Base-by-base conservation (phyloP, 2,329 filamentous ascomycete species). In the Botrytis squamosa region DNA sequence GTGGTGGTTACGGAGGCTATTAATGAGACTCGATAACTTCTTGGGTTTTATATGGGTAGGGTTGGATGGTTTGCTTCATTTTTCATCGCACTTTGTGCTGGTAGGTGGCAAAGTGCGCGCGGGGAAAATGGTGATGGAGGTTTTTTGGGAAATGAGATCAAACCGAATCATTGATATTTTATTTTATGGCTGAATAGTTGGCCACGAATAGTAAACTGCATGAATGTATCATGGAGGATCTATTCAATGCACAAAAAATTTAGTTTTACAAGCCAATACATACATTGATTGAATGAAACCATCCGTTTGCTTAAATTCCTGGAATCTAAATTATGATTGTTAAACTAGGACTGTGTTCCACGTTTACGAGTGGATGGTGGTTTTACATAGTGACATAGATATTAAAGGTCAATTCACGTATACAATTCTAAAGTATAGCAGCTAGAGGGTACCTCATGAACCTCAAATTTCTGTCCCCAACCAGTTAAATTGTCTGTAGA, bases 1-100 rank as follows among this genome's bases (percentile, higher is more conserved):
- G 71, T 62, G 40, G 63, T 59, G 71, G 63, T 25, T 69, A 72
- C 49, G 62, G 71, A 33, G 40, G 68, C 33, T 70, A 46, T n/a
- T 70, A 62, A n/a, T 5, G 20, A 14, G 20, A 7, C 22, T n/a
- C 42, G n/a, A 62, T 20, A 8, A 33, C 20, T 36, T 70, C 14
- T 62, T 70, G 20, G 40, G 25, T 64, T 10, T 63, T 33, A 36
- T 52, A 6, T 29, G 33, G 29, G 14, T 18, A 57, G 52, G 52
- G n/a, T 18, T 57, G n/a, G 14, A 57, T 57, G 52, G 52, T 52
- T 10, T 36, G 33, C 7, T 40, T 46, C 20, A 18, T 33, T 40
- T 67, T 55, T 55, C 38, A 46, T 20, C 36, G 2, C 40, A 62
- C 20, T n/a, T 14, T n/a, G 10, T 42, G 29, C 25, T 33, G 25